Conservation (phyloP, 768 basidiomycete species). For the Phanerodontia chrysosporium region DNA sequence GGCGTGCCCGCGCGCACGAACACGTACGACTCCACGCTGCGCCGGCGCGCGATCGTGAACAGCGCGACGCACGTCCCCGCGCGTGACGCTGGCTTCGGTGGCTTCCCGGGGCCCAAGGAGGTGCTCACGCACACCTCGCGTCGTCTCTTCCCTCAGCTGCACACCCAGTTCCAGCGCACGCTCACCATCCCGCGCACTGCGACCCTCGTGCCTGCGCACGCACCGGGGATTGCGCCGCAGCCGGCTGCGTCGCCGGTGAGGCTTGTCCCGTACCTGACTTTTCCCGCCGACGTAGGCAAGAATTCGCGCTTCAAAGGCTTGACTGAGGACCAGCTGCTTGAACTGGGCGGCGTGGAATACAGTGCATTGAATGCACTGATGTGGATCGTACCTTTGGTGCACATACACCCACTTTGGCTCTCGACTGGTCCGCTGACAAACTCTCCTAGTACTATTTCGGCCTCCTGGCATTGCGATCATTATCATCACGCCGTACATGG, state of each 20-base stretch:
- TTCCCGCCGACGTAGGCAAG: conserved; percentile 78
- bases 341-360: conserved; percentile 92
- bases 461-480: conserved; percentile 65
- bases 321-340: conserved; percentile 80
- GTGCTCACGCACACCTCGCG: conserved; percentile 47
- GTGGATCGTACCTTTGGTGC: conserved; percentile 73
- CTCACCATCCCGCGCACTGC: conserved; percentile 73
- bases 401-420: conserved; percentile 19
- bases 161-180: conserved; percentile 57
- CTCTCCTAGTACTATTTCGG: conserved; percentile 68
- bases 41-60: not conserved
- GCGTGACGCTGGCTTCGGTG: conserved; percentile 46
- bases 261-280: conserved; percentile 76
- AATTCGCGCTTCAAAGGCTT: conserved; percentile 71
- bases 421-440: not conserved
- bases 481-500: conserved; percentile 79
- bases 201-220: conserved; percentile 47
- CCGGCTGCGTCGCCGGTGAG: conserved; percentile 31
- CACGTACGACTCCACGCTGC: not conserved
- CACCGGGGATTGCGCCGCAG: conserved; percentile 19
- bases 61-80: not conserved
- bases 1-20: conserved; percentile 34
- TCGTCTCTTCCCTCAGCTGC: conserved; percentile 59
- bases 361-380: conserved; percentile 75
- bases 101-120: conserved; percentile 68